A percentile compares a stretch with the other conserved stretches of the same genome.
Evolutionary conservation across 164 flowering plant genomes (phyloP).

Genomic region (Vitis cinerea): DNA sequence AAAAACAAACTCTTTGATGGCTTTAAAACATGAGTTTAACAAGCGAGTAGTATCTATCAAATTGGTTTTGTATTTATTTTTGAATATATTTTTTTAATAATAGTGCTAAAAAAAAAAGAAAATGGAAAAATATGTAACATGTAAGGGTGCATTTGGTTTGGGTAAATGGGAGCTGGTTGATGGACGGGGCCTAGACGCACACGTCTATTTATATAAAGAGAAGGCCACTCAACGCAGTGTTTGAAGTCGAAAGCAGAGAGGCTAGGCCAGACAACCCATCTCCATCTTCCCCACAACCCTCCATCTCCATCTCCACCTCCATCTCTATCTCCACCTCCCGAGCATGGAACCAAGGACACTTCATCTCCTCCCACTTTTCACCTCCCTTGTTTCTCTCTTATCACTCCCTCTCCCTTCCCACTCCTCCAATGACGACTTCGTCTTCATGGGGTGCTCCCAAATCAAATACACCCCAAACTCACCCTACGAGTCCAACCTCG

Average conservation of each 20-base stretch:
- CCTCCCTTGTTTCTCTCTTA: conserved; percentile 18
- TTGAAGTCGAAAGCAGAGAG: background rate
- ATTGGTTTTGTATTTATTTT: no score
- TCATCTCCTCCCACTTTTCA: conserved; percentile 5
- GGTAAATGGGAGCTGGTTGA: no score
- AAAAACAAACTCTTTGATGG: no score
- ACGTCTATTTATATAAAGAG: no score
- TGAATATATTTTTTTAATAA: no score
- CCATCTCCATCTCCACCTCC: conserved; percentile 5
- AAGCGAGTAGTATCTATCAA: no score
- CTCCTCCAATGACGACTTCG: conserved; percentile 42
- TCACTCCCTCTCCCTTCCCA: conserved; percentile 11
- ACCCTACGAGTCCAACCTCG: conserved; percentile 59
- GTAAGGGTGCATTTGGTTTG: no score
- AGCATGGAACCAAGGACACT: conserved; percentile 20
- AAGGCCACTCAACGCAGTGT: background rate
- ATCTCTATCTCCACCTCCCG: conserved; percentile 4
- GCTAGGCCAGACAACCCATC: background rate
- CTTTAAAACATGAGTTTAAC: no score
- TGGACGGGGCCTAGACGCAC: no score
- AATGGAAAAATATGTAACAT: no score
- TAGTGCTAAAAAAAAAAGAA: no score
- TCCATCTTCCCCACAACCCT: conserved; percentile 1
- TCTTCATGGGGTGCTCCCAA: conserved; percentile 86
- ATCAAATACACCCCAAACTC: conserved; percentile 47